phyloP scores from a whole-genome alignment of 1,139 yeast genomes.

The Magnusiomyces suaveolens region DNA sequence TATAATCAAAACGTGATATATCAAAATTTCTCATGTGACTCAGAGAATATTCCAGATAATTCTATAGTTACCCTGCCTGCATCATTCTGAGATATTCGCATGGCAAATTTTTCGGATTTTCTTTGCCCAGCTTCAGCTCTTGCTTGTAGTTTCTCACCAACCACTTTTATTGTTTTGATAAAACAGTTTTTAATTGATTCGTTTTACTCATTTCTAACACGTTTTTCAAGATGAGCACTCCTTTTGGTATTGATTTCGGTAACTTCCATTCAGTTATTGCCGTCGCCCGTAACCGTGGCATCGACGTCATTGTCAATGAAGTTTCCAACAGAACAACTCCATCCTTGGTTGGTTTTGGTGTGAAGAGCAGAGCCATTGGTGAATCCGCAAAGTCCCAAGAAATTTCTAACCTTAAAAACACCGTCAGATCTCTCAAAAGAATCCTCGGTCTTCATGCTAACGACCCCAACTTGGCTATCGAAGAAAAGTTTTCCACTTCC shows the following conservation, averaged over 20 bases:
- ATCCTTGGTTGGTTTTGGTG: conserved; percentile 85
- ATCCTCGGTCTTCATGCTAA: conserved; percentile 65
- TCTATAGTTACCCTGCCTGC: too few relatives aligned
- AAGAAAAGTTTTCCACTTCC: conserved; percentile 59
- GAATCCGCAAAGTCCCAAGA: conserved; percentile 95
- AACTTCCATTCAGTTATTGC: conserved; percentile 81
- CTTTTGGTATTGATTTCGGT: conserved; percentile 98
- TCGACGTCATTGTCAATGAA: conserved; percentile 95
- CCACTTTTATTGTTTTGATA: neutral
- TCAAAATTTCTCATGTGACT: too few relatives aligned
- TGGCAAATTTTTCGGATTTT: neutral
- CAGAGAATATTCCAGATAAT: neutral
- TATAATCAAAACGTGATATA: too few relatives aligned
- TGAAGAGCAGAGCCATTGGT: conserved; percentile 82
- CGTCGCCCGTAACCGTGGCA: conserved; percentile 97
- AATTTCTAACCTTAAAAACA: conserved; percentile 90
- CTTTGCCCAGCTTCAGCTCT: neutral
- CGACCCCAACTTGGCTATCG: conserved; percentile 73
- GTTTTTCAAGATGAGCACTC: conserved; percentile 55
- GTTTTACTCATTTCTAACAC: neutral
- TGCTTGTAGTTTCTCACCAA: neutral
- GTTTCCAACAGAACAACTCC: conserved; percentile 98
- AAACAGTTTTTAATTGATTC: too few relatives aligned
- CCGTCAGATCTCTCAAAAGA: conserved; percentile 90
- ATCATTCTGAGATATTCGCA: too few relatives aligned